Conservation (phyloP, 179 eudicot species). For the Spinacia oleracea region DNA sequence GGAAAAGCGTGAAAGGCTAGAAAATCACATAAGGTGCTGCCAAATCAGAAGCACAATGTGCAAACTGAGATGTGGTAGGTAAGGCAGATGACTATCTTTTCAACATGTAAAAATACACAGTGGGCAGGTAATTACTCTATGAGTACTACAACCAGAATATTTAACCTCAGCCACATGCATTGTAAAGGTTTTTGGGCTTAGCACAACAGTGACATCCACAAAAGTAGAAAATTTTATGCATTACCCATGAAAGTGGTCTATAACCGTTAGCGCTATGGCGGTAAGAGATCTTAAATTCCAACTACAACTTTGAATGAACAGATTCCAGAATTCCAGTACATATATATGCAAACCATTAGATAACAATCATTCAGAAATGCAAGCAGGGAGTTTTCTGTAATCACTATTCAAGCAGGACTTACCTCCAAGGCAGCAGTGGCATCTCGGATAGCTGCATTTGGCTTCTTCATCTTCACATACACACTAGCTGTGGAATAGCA, state of each 20-base stretch:
- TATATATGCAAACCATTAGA: background rate
- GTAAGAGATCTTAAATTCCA: background rate
- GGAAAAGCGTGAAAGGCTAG: background rate
- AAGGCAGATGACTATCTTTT: background rate
- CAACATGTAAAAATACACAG: background rate
- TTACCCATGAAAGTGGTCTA: background rate
- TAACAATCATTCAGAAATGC: background rate
- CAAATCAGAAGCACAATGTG: background rate
- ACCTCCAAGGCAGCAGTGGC: slow-evolving; percentile 91
- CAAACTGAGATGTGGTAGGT: background rate
- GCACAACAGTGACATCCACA: background rate
- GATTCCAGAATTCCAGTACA: background rate
- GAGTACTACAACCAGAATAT: background rate
- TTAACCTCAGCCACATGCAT: background rate
- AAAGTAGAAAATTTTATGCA: too few relatives aligned
- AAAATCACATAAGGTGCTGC: background rate
- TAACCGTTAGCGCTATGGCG: background rate
- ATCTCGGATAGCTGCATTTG: slow-evolving; percentile 95
- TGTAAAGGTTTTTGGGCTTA: background rate
- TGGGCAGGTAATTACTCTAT: background rate
- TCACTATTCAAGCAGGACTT: background rate
- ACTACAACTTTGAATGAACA: background rate
- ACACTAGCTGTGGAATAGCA: slow-evolving; percentile 59
- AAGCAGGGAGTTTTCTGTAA: background rate
- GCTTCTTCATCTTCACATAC: slow-evolving; percentile 91